Evolutionary conservation across 1,284 basidiomycete species (phyloP).

Genomic region (Rhodotorula sp.): DNA sequence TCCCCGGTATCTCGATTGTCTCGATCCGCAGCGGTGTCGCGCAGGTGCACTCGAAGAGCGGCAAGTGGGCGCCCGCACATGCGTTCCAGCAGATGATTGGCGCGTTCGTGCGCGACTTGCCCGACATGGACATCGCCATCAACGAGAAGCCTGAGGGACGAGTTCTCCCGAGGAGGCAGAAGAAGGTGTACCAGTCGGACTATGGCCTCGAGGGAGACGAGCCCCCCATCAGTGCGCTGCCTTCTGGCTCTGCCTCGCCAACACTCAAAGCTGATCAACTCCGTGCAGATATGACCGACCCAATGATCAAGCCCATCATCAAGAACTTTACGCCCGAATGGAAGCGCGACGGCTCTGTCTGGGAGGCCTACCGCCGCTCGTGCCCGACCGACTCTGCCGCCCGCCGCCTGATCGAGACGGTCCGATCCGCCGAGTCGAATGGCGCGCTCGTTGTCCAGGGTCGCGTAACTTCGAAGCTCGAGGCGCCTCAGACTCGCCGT

Average conservation of each 20-base stretch:
- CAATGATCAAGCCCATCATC: slow-evolving; percentile 34
- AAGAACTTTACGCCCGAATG: slow-evolving; percentile 78
- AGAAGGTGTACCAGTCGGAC: slow-evolving; percentile 32
- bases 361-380: slow-evolving; percentile 87
- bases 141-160: slow-evolving; percentile 89
- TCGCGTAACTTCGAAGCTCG: slow-evolving; percentile 34
- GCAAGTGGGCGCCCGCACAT: slow-evolving; percentile 65
- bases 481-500: slow-evolving; percentile 40
- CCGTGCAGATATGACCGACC: slow-evolving; percentile 41
- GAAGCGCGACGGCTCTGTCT: slow-evolving; percentile 76
- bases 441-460: slow-evolving; percentile 47
- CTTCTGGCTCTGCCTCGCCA: too few species aligned
- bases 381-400: slow-evolving; percentile 76
- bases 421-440: slow-evolving; percentile 53
- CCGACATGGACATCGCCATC: slow-evolving; percentile 86
- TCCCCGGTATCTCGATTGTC: slow-evolving; percentile 44
- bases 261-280: background rate
- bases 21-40: slow-evolving; percentile 40
- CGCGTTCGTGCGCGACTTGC: slow-evolving; percentile 59
- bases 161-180: slow-evolving; percentile 74
- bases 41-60: slow-evolving; percentile 56
- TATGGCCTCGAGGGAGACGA: slow-evolving; percentile 39
- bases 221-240: slow-evolving; percentile 47
- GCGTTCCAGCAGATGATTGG: slow-evolving; percentile 65
- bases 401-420: slow-evolving; percentile 73